Evolutionary conservation across 2,329 filamentous ascomycete species (phyloP).

Genomic region (Fusarium sp.): DNA sequence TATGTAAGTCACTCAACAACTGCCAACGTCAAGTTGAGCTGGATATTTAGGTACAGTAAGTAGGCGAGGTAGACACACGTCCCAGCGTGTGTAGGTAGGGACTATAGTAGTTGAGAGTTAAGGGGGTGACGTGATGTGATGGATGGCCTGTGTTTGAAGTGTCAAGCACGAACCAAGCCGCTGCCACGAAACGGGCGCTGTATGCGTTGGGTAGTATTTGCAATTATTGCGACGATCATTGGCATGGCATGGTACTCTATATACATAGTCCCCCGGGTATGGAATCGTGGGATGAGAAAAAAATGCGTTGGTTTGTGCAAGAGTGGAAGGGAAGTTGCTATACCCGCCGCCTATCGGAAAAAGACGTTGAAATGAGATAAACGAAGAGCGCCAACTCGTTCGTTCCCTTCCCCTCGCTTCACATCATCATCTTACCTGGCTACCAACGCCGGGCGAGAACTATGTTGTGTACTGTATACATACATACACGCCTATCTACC

Average conservation of each 20-base stretch:
- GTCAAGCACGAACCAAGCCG: slow-evolving; percentile 12
- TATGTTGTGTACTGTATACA: not conserved
- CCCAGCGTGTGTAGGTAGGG: not conserved
- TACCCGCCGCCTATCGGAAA: not conserved
- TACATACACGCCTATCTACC: too few relatives aligned
- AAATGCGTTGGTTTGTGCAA: not conserved
- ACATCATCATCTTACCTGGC: not conserved
- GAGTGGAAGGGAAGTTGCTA: not conserved
- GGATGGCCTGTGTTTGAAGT: slow-evolving; percentile 32
- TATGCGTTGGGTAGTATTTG: not conserved
- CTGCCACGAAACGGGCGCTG: slow-evolving; percentile 4
- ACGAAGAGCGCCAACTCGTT: slow-evolving; percentile 13
- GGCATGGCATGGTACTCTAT: not conserved
- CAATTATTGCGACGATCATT: not conserved
- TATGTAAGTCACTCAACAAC: not conserved
- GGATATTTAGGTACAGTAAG: too few relatives aligned
- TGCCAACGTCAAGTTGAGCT: too few relatives aligned
- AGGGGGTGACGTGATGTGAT: slow-evolving; percentile 34
- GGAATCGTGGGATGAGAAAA: too few relatives aligned
- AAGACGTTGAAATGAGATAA: slow-evolving; percentile 26
- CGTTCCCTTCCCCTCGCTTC: slow-evolving; percentile 12
- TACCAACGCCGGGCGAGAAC: slow-evolving; percentile 1
- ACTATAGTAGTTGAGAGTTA: slow-evolving; percentile 2
- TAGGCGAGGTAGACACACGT: too few relatives aligned
- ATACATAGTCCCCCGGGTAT: too few relatives aligned